Base-by-base conservation (phyloP, 129 eudicot genomes). In the Flaveria ramosissima region DNA sequence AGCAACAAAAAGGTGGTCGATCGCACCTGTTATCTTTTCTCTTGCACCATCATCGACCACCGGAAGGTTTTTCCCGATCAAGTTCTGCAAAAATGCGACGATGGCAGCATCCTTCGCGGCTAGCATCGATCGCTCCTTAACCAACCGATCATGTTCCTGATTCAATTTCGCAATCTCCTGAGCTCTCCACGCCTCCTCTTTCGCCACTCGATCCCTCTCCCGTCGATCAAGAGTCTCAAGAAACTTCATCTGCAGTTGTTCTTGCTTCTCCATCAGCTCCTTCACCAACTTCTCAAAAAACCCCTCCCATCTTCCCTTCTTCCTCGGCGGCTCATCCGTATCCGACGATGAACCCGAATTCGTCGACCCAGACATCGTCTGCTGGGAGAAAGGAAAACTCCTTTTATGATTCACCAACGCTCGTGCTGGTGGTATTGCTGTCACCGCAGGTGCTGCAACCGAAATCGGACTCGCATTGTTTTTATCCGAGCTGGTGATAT, bases 121-220 rank as follows among this genome's bases (percentile, higher is more conserved):
- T 8, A 83, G 45, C 9, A 75, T 66, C 5, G 91, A 48, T 14
- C 88, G 73, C 46, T 87, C 91, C 10, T 81, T 70, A 3, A 75
- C 80, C 30, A 84, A 55, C n/a, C 76, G 77, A 1, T 87, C 88
- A 3, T 84, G 86, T 46, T 87, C 88, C 7, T 84, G 84, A 13
- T 71, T 66, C 64, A 84, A 10, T 21, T 82, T 87, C 2, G 84
- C 76, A 80, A 84, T 84, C 67, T 87, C 88, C 50, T 81, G 91
- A 8, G 80, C 70, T 69, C 84, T 84, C 91, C 88, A 84, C 2
- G 88, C 84, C 70, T 84, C 91, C 30, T 84, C 88, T 46, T 85
- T 78, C 14, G 80, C 79, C 76, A 84, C 74, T 45, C 86, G 79
- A 32, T 87, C 88, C 30, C 82, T 80, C 64, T 87, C 91, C 64